phyloP scores from a whole-genome alignment of 257 asterid species.

The Solanum gracilifrons region DNA sequence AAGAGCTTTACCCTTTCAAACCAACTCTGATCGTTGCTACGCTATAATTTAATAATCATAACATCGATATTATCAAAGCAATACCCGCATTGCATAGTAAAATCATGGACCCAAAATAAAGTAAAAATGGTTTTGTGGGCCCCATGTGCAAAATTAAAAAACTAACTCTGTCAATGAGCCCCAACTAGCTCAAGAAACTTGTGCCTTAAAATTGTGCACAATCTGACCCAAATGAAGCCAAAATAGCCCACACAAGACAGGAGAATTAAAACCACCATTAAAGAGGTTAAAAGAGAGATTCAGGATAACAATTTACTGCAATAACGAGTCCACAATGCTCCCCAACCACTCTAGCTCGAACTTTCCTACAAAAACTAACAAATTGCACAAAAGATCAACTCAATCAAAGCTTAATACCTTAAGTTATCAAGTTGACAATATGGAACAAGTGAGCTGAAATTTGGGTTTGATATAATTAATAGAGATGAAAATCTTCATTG shows the following conservation, averaged over 20 bases:
- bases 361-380: neutral
- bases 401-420: too few species aligned
- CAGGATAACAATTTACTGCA: neutral
- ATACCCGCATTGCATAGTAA: neutral
- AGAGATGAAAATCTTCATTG: neutral
- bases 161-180: neutral
- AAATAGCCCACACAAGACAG: neutral
- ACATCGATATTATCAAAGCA: too few species aligned
- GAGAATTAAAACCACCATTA: neutral
- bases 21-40: neutral
- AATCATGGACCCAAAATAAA: neutral
- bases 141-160: neutral
- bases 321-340: neutral
- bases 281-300: neutral
- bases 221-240: neutral
- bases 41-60: neutral
- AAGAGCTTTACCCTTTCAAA: neutral
- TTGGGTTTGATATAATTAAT: neutral
- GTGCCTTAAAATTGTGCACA: neutral
- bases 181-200: neutral
- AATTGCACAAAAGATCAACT: neutral
- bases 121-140: neutral
- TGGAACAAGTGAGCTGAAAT: too few species aligned
- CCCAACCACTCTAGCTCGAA: neutral
- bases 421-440: too few species aligned